Conservation (phyloP, 345 rosid genomes). For the Trapa incisa region DNA sequence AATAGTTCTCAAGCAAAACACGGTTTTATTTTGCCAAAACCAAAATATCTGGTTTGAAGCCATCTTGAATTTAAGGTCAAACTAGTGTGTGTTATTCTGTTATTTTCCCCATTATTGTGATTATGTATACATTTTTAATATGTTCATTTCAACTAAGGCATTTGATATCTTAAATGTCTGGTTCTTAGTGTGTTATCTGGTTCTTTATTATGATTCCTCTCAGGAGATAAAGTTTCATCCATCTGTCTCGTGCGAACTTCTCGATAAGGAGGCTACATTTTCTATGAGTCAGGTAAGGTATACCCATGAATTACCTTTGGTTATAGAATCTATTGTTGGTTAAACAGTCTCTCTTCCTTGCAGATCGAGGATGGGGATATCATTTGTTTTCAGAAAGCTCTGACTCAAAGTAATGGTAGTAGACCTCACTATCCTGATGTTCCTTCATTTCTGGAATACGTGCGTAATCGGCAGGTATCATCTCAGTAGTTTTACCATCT, state of each 20-base stretch:
- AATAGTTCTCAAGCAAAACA: too few species aligned
- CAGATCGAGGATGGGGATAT: constrained; percentile 98
- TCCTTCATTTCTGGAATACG: constrained; percentile 85
- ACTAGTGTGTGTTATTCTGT: background rate
- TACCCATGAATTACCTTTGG: background rate
- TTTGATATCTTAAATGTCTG: background rate
- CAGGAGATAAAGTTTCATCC: constrained; percentile 98
- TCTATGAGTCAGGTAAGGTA: constrained; percentile 52
- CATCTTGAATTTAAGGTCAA: background rate
- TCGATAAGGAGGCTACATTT: constrained; percentile 68
- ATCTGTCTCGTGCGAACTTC: constrained; percentile 80
- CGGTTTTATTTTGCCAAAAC: too few species aligned
- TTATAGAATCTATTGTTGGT: background rate
- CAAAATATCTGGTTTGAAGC: background rate
- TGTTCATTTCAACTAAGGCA: background rate
- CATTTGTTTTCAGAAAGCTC: constrained; percentile 80
- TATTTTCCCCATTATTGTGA: background rate
- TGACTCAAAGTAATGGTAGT: constrained; percentile 34
- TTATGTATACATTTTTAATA: background rate
- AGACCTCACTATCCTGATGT: constrained; percentile 56
- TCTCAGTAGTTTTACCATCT: background rate
- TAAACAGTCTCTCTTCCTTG: constrained; percentile 10
- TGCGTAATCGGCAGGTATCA: constrained; percentile 88
- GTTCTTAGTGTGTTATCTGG: background rate
- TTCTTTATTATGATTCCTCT: constrained; percentile 1